Evolutionary conservation across 192 early-diverging fungal species (phyloP).

Genomic region (Chytriomyces hyalinus): DNA sequence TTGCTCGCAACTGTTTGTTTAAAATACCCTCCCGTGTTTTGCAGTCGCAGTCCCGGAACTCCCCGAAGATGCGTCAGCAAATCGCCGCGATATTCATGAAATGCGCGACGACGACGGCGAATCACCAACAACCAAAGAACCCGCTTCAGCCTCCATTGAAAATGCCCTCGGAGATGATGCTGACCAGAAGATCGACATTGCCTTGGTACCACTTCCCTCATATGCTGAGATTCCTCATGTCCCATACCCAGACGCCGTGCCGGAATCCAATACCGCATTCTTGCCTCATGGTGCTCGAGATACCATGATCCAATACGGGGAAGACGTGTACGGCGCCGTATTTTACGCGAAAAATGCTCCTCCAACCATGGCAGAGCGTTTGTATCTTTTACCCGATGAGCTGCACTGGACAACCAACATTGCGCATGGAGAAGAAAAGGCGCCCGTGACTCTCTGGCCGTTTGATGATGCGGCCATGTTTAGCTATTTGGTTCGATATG

Average conservation of each 20-base stretch:
- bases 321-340: slow-evolving; percentile 24
- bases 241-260: slow-evolving; percentile 19
- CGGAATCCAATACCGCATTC: not conserved
- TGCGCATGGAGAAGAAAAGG: too few relatives aligned
- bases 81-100: slow-evolving; percentile 10
- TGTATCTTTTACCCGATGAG: slow-evolving; percentile 21
- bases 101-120: too few relatives aligned
- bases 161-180: slow-evolving; percentile 2
- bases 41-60: not conserved
- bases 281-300: slow-evolving; percentile 23
- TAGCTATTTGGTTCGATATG: slow-evolving; percentile 19
- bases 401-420: slow-evolving; percentile 26
- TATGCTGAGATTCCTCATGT: slow-evolving; percentile 22
- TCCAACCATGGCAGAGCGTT: not conserved
- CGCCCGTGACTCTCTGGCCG: slow-evolving; percentile 13
- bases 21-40: not conserved
- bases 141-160: not conserved
- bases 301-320: slow-evolving; percentile 11
- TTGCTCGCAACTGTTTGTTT: not conserved
- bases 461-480: slow-evolving; percentile 36
- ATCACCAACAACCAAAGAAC: not conserved
- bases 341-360: slow-evolving; percentile 21
- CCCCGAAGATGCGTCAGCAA: not conserved
- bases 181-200: slow-evolving; percentile 4
- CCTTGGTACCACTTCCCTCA: slow-evolving; percentile 30